Evolutionary conservation across 345 rosid species (phyloP), one percentile per base, ranked within the genome.

Genomic region (Arabidopsis suecica): DNA sequence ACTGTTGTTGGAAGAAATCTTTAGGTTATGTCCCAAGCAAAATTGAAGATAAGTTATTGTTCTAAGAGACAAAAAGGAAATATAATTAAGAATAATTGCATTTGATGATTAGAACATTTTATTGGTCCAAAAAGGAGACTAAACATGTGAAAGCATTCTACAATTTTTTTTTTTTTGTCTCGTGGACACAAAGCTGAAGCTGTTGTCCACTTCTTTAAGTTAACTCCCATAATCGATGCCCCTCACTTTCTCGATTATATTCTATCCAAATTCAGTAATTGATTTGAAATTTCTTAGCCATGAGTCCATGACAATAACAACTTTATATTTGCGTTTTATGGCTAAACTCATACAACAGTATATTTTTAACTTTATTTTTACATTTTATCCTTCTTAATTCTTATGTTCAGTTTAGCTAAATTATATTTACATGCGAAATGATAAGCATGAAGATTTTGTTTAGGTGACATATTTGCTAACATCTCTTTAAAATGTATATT

Each of bases 151-250:
- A 76, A 69, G 58, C 49, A 5, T 42, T 75, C 32, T 50, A 68
- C 56, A 50, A 40, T 11, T 68, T 37, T 68, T 11, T 68, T 37
- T 68, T 28, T 60, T 67, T 58, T 61, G 68, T 69, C 40, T 54
- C 48, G 64, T 61, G 74, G 69, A 68, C 79, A 75, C 69, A 68
- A 68, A 76, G 79, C 61, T 42, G 79, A 76, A 54, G 71, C 65
- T 61, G 70, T 62, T 76, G 70, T 69, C 74, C 64, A 69, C 30
- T 76, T 76, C 69, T 61, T 50, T 76, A 75, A 75, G 74, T 61
- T 69, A 61, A 60, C 56, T 41, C 74, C 68, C 56, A 60, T 49
- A 53, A 51, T 68, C 16, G 25, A 42, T 61, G 41, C 16, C 64
- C 69, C 69, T 16, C 74, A 61, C 73, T 40, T 63, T 42, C 58